Percentiles rank a stretch among this genome's conserved stretches.
These are phyloP conservation scores for Megacollybia platyphylla DNA, from an alignment of 1,284 basidiomycete species.

Conservation along the genomic window DNA sequence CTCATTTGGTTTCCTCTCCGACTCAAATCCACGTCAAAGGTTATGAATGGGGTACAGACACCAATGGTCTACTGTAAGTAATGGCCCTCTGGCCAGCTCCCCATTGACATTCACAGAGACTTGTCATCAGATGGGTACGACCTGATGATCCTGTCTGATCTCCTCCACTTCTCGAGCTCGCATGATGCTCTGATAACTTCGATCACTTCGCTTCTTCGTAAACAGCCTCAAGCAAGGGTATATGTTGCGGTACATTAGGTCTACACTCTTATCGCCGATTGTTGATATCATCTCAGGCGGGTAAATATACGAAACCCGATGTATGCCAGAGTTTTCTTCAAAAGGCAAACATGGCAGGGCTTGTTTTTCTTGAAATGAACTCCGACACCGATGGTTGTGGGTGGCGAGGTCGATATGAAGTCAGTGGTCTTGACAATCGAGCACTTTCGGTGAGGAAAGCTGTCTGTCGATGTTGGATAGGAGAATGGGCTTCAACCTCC, in stretches of 20 bases:
- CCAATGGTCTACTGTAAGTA: slow-evolving; percentile 33
- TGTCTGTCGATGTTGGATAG: slow-evolving; percentile 50
- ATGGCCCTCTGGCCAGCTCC: neutral
- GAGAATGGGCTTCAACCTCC: slow-evolving; percentile 22
- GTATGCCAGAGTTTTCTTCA: slow-evolving; percentile 45
- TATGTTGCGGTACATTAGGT: slow-evolving; percentile 35
- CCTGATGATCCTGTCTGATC: slow-evolving; percentile 51
- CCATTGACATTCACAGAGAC: slow-evolving; percentile 4
- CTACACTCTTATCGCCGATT: neutral
- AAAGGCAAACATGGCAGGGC: slow-evolving; percentile 23
- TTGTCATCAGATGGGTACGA: slow-evolving; percentile 31
- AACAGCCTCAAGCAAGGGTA: slow-evolving; percentile 24
- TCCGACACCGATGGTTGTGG: slow-evolving; percentile 15
- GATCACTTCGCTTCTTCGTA: slow-evolving; percentile 32
- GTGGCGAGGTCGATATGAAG: slow-evolving; percentile 36
- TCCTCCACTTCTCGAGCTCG: slow-evolving; percentile 53
- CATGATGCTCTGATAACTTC: slow-evolving; percentile 46
- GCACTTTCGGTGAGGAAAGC: slow-evolving; percentile 37
- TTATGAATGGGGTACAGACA: slow-evolving; percentile 53
- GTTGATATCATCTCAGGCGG: slow-evolving; percentile 21
- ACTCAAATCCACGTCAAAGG: slow-evolving; percentile 33
- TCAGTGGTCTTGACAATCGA: slow-evolving; percentile 32
- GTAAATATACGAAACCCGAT: slow-evolving; percentile 42
- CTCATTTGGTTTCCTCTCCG: slow-evolving; percentile 15
- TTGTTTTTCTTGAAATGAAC: slow-evolving; percentile 31